Base-by-base conservation (phyloP, 176 grass and related monocot species). In the Typha latifolia region DNA sequence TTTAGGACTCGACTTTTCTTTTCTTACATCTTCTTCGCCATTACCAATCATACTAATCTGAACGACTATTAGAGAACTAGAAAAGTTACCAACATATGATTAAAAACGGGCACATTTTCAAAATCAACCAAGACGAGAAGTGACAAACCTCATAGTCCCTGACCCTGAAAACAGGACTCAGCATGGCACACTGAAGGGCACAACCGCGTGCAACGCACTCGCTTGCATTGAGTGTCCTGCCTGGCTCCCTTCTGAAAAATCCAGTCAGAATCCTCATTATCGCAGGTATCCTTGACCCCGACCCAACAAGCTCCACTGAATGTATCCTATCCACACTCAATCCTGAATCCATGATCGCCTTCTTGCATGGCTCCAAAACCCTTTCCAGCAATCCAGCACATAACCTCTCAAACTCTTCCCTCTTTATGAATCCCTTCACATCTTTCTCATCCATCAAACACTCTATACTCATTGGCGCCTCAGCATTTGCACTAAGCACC, bases 361-460 rank as follows among this genome's bases (percentile, higher is more conserved):
- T 84, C 69, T 51, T 99, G 77, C 94, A 99, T 12, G 94, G 86
- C 48, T 82, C 68, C 1, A 99, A 19, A 7, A 99, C 73, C 74
- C 78, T 81, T 49, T 90, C 77, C 16, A 93, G 77, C 68, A 99
- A 29, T 16, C 50, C 68, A 6, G 70, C 13, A 67, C 81, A 87
- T 5, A 93, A 69, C 57, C 76, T 87, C 79, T 99, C 94, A 4
- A 93, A 99, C n/a, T 93, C 89, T 1, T 90, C 94, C 62, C 94
- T 79, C 34, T 81, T 83, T 53, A 99, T 87, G 61, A 83, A 70
- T 31, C 94, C 94, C 65, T 78, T 93, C 37, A 93, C 89, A 67
- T 99, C 94, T 71, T 90, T 99, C 83, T 99, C 94, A 85, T 99
- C 94, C 86, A 99, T 90, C 49, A 99, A 68, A 49, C 94, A 99